Evolutionary conservation across 176 grass and related monocot genomes (phyloP).

Genomic region (Pharus latifolius): DNA sequence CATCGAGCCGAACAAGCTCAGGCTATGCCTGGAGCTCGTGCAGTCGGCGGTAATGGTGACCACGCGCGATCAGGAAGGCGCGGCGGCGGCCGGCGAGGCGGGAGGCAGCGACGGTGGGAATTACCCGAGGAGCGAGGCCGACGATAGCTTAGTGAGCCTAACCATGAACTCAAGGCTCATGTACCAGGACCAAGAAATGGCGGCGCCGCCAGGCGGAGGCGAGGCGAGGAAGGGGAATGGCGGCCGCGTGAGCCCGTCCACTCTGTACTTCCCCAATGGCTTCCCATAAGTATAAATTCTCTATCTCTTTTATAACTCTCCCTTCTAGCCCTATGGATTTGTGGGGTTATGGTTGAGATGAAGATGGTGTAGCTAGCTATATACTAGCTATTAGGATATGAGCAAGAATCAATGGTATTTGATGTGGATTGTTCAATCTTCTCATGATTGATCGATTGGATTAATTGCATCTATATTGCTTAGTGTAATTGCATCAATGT

Average conservation of each 20-base stretch:
- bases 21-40: constrained; percentile 92
- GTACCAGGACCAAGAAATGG: constrained; percentile 61
- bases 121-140: constrained; percentile 25
- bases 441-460: not conserved
- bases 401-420: constrained; percentile 17
- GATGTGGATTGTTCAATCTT: constrained; percentile 14
- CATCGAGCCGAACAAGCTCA: constrained; percentile 95
- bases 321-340: not conserved
- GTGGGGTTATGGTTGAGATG: not conserved
- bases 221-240: constrained; percentile 38
- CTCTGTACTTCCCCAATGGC: constrained; percentile 67
- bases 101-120: constrained; percentile 22
- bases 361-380: not conserved
- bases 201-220: constrained; percentile 11
- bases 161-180: constrained; percentile 80
- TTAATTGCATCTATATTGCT: not conserved
- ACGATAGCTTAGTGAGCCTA: constrained; percentile 78
- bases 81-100: constrained; percentile 1
- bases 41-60: constrained; percentile 87
- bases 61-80: constrained; percentile 67
- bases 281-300: constrained; percentile 31
- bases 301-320: not conserved
- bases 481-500: not conserved
- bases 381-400: not conserved
- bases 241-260: constrained; percentile 41